Evolutionary conservation across 2,329 filamentous ascomycete species (phyloP), one percentile per base, ranked within the genome.

Genomic region (Cadophora luteo-olivacea): DNA sequence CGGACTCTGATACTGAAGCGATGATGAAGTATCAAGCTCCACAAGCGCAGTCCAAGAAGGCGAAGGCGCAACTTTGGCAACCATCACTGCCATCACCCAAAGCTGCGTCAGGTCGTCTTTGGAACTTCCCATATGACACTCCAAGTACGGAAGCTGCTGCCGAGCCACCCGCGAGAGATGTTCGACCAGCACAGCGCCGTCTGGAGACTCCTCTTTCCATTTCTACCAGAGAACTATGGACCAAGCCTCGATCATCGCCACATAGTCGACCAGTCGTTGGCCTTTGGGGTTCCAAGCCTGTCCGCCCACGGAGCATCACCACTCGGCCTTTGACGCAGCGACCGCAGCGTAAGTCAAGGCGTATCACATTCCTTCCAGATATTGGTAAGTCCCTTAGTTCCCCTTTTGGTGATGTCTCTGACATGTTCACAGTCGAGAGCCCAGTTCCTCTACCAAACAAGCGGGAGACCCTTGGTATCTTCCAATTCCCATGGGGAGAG

Each of bases 401-500:
- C 41, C 5, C 19, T 63, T 49, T 3, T 1, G 9, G 7, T 16
- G 5, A 55, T n/a, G 25, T 66, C 54, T 64, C 45, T 65, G 65
- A 58, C n/a, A 41, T 54, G 48, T 71, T 72, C 70, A 73, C 64
- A 79, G 77, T 89, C 41, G 88, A 90, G 76, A 88, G 83, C 70
- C 88, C 88, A 4, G 79, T 86, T 74, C 87, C 87, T 45, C 79
- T 90, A 4, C 84, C 84, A 4, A 81, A 88, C 75, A 87, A 85
- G 77, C 82, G 84, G 52, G 86, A 83, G 14, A 89, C 87, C 12
- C 81, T 90, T 22, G 88, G 87, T 5, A 86, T 90, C 73, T 91
- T 89, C 79, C 86, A 89, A 73, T 90, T 90, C 72, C 87, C 88
- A 2, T 90, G 87, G 86, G 88, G 88, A 16, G 87, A 90, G 78